phyloP scores from a whole-genome alignment of 129 eudicot genomes.

The Ambrosia artemisiifolia region DNA sequence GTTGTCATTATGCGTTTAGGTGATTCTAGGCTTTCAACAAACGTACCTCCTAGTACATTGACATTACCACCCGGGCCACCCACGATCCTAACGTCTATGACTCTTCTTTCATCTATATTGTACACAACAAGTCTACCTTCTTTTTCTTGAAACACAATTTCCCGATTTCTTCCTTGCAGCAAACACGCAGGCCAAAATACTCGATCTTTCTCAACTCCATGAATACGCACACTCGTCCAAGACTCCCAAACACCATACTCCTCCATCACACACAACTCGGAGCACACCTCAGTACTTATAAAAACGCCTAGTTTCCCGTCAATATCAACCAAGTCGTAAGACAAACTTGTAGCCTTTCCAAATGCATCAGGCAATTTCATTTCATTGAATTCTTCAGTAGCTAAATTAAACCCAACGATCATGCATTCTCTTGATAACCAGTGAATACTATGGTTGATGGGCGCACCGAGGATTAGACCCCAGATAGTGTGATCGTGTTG shows the following conservation, averaged over 20 bases:
- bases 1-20: not conserved
- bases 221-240: constrained; percentile 35
- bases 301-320: constrained; percentile 40
- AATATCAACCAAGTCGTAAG: constrained; percentile 29
- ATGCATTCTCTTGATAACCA: constrained; percentile 38
- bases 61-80: constrained; percentile 16
- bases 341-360: constrained; percentile 17
- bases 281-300: not conserved
- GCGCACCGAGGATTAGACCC: constrained; percentile 25
- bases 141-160: constrained; percentile 20
- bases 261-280: constrained; percentile 59
- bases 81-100: constrained; percentile 21
- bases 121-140: constrained; percentile 28
- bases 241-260: constrained; percentile 45
- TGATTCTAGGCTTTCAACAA: constrained; percentile 34
- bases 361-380: constrained; percentile 34
- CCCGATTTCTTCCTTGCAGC: constrained; percentile 22
- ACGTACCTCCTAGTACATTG: constrained; percentile 20
- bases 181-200: constrained; percentile 24
- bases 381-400: constrained; percentile 36
- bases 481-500: constrained; percentile 32
- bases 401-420: constrained; percentile 43
- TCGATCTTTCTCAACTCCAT: not conserved
- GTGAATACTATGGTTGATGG: constrained; percentile 36
- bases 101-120: constrained; percentile 6